Base-by-base conservation (phyloP, 257 asterid genomes). In the Sherardia arvensis region DNA sequence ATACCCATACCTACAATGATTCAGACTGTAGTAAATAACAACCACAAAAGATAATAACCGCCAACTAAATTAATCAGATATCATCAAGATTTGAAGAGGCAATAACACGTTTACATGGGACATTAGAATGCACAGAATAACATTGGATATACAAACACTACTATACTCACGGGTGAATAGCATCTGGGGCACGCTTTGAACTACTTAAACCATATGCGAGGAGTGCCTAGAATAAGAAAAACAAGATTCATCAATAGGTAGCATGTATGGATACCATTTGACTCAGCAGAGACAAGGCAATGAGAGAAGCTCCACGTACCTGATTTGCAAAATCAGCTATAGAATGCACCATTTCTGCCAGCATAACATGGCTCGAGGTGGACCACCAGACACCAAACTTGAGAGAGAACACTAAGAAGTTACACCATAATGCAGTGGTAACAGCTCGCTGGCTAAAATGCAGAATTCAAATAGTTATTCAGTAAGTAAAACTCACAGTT, bases 151-250 rank as follows among this genome's bases (percentile, higher is more conserved):
- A 10, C 12, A 25, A 4, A 45, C 25, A 7, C 23, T n/a, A 66
- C 51, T 12, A 71, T 60, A 84, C 96, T 82, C 81, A 93, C 95
- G 96, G 99, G 73, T 93, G 99, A 73, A 83, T 81, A 64, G 95
- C 93, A 77, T 93, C 99, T 49, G 96, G 99, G 58, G 92, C 99
- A 66, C 99, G 96, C 58, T 85, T 83, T 67, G 97, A 93, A 77
- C 97, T 90, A 74, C 91, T 90, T 68, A 93, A 77, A 69, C 99
- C 99, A 79, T 93, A 93, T 32, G 99, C 99, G 61, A 93, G 96
- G 71, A 93, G 95, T 33, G 86, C 92, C 99, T 90, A 71, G 28
- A 20, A 59, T 8, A n/a, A 34, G 54, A 73, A 71, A 53, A 47
- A 21, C 45, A 77, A 28, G 56, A 63, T 20, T 69, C 38, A 67